A percentile compares a stretch with the other conserved stretches of the same genome.
Conservation (phyloP, 1,139 yeast genomes). For the Geotrichum aggregatum region DNA sequence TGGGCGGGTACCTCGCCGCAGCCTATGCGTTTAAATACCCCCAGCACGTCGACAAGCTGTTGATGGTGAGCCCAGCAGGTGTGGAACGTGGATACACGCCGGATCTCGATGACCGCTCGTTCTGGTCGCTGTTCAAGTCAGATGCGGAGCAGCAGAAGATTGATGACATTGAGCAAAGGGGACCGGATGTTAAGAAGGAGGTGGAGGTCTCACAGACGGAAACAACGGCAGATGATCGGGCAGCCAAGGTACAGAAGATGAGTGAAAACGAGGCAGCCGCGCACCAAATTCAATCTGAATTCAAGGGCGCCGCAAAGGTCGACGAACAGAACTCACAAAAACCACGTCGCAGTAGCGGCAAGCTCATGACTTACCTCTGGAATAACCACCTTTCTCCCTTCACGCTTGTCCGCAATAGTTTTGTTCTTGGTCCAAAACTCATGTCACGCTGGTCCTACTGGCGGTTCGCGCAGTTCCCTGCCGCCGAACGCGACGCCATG, state of each 20-base stretch:
- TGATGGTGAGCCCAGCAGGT: conserved; percentile 81
- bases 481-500: conserved; percentile 30
- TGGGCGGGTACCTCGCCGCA: conserved; percentile 80
- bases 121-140: conserved; percentile 24
- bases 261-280: neutral
- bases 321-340: neutral
- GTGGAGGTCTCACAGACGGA: neutral
- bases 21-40: conserved; percentile 75
- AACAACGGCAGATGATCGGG: conserved; percentile 1
- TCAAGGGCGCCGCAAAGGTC: neutral
- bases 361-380: conserved; percentile 28
- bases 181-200: conserved; percentile 5
- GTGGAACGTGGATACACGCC: conserved; percentile 41
- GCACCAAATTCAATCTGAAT: neutral
- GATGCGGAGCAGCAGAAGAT: neutral
- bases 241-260: neutral
- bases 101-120: conserved; percentile 26
- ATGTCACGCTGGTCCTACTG: conserved; percentile 32
- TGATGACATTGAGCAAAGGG: neutral
- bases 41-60: conserved; percentile 51
- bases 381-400: conserved; percentile 33
- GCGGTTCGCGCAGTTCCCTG: conserved; percentile 29
- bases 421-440: conserved; percentile 32
- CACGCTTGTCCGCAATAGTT: conserved; percentile 27
- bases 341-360: conserved; percentile 1